Base-by-base conservation (phyloP, 2,329 filamentous ascomycete genomes). In the Ophiobolus disseminans region DNA sequence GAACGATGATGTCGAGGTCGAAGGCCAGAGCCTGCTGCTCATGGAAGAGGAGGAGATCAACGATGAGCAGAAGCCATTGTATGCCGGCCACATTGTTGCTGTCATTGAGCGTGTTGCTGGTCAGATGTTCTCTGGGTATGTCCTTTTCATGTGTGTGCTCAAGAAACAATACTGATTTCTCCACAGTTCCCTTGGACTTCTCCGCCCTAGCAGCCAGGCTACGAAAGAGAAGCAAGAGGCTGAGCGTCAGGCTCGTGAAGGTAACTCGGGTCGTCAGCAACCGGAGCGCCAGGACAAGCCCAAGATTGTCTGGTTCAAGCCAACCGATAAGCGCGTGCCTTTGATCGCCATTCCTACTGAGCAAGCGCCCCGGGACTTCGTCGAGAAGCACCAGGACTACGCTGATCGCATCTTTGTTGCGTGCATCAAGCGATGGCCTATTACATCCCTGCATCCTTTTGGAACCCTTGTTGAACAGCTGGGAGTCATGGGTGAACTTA, bases 281-380 rank as follows among this genome's bases (percentile, higher is more conserved):
- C 90, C 92, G 53, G 87, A 88, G 58, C 90, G 92, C 44, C 91
- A 95, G 72, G 94, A 99, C 58, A 97, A 97, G 78, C 94, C 94
- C 56, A 99, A 99, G 86, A 99, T 99, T 76, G 94, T 99, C 32
- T 99, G 94, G 94, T 99, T 99, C 80, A 99, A 99, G 81, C 94
- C 94, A 49, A 99, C 94, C 1, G 94, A 99, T 77, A 97, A 99
- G 84, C 91, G 94, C 69, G 94, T 99, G 38, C 94, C 94, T 40
- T 81, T 99, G 59, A 99, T 99, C 74, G 94, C 94, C 44, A 99
- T 99, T 58, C 94, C 94, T 1, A 99, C 94, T 3, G 94, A 99
- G 74, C 94, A 99, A 76, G 94, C 94, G 7, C 94, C 94, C 16
- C 88, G 91, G 26, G 94, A 97, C 76, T 99, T 99, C 66, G 94